Evolutionary conservation across 2,329 filamentous ascomycete species (phyloP), one percentile per base, ranked within the genome.

Genomic region (Colletotrichum siamense): DNA sequence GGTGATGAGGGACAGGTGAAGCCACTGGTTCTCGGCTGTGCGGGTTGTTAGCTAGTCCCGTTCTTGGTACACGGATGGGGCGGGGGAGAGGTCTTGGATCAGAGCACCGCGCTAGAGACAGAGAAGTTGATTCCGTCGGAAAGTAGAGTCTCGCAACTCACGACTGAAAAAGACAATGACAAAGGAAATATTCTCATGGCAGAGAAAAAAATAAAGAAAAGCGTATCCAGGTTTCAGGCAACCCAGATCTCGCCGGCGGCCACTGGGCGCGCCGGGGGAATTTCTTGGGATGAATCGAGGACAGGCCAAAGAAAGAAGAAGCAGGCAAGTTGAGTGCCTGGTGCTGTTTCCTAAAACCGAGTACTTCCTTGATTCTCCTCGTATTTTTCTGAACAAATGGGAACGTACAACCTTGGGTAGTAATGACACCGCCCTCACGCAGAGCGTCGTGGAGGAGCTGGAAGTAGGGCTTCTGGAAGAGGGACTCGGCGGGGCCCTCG

Each of bases 401-500:
- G 93, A 91, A 95, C 95, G 92, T 96, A 98, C 95, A 98, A 99
- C 97, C 97, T 98, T 99, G 97, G 85, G 97, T 99, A 88, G 96
- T 96, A 89, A 99, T 99, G 85, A 99, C 96, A 90, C 97, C 97
- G 88, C 96, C 96, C 83, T 98, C 95, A 81, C 95, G 93, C 82
- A 99, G 93, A 82, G 97, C 97, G 83, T 94, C 95, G 86, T 94
- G 91, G 78, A 99, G 92, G 81, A 99, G 93, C 91, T 98, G 91
- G 88, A 99, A 99, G 92, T 99, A 99, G 78, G 96, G 94, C 91
- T 98, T 98, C 92, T 99, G 92, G 94, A 99, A 99, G 79, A 99
- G 92, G 82, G 92, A 94, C 92, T 99, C 96, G 81, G 97, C 97
- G 36, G 97, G 97, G 79, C 97, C 97, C 86, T 99, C 97, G 72